Conservation (phyloP, 495 filamentous ascomycete genomes). For the Talaromyces borbonicus region DNA sequence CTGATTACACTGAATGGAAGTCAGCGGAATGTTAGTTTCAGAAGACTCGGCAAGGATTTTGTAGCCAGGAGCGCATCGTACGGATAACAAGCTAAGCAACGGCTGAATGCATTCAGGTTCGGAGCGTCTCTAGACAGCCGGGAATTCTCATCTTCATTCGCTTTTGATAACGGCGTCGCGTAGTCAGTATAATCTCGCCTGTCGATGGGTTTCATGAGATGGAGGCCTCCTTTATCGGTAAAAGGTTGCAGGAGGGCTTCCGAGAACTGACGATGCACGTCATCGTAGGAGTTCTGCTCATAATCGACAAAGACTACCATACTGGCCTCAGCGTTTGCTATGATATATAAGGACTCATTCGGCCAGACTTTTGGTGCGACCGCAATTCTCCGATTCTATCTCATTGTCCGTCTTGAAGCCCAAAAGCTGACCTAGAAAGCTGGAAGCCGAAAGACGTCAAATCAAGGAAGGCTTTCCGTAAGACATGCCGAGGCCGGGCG, state of each 20-base stretch:
- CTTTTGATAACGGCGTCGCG: conserved; percentile 10
- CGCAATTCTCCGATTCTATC: no score
- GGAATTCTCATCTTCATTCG: conserved; percentile 13
- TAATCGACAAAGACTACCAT: conserved; percentile 42
- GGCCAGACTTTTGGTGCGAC: no score
- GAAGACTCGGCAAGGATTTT: no score
- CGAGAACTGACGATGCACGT: conserved; percentile 13
- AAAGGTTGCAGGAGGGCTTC: conserved; percentile 13
- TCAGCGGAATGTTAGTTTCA: conserved; percentile 8
- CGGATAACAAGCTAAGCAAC: conserved; percentile 85
- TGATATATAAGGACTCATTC: not conserved
- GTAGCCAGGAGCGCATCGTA: conserved; percentile 32
- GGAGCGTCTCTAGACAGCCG: conserved; percentile 31
- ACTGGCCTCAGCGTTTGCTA: conserved; percentile 9
- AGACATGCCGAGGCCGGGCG: not conserved
- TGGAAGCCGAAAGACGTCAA: no score
- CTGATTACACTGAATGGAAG: conserved; percentile 61
- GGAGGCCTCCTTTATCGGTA: conserved; percentile 11
- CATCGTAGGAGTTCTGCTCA: conserved; percentile 24
- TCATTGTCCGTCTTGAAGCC: no score
- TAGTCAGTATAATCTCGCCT: conserved; percentile 1
- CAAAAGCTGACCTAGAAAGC: no score
- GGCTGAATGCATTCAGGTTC: conserved; percentile 62
- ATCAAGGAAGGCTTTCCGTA: not conserved
- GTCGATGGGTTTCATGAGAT: not conserved